These are phyloP conservation scores for Neospermospora avenae DNA, from an alignment of 2,329 filamentous ascomycete species.

Conservation along the genomic window DNA sequence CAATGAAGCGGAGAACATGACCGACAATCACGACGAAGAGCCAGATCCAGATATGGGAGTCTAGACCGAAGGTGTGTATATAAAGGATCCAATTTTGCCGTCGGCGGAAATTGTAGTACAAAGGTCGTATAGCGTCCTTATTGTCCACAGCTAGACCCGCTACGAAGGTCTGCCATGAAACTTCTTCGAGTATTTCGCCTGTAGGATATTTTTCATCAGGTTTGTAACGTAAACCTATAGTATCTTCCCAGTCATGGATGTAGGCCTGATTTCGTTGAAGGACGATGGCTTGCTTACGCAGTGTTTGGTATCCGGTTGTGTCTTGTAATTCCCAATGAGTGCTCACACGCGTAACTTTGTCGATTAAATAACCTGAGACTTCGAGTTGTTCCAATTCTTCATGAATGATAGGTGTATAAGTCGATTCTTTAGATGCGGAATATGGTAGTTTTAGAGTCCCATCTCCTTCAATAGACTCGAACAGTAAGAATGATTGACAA, in stretches of 20 bases:
- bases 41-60: neutral
- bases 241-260: constrained; percentile 3
- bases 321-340: constrained; percentile 7
- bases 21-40: constrained; percentile 2
- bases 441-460: neutral
- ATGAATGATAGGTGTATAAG: neutral
- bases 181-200: constrained; percentile 7
- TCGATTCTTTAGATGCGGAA: neutral
- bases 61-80: neutral
- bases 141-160: neutral
- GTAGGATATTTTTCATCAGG: neutral
- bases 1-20: constrained; percentile 4
- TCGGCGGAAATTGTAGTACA: neutral
- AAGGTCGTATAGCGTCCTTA: neutral
- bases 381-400: neutral
- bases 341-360: neutral
- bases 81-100: constrained; percentile 1
- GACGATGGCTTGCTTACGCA: constrained; percentile 6
- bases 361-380: constrained; percentile 5
- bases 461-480: neutral
- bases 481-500: neutral
- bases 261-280: constrained; percentile 1
- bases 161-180: constrained; percentile 5
- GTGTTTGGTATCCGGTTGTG: constrained; percentile 6
- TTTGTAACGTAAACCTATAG: neutral